phyloP scores from a whole-genome alignment of 2,329 filamentous ascomycete species.

The Ilyonectria sp. region DNA sequence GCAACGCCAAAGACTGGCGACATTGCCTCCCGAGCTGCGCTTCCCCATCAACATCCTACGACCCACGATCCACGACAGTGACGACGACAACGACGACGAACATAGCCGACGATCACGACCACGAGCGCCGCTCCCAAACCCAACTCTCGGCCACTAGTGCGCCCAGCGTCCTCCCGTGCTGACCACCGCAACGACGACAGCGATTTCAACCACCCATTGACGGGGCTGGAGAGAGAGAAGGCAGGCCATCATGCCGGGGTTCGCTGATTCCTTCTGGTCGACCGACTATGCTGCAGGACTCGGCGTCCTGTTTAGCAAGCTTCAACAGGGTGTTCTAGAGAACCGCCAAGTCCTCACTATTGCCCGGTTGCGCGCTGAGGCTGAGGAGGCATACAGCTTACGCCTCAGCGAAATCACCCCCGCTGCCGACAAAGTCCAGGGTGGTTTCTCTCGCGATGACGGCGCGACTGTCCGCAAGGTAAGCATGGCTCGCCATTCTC shows the following conservation, averaged over 20 bases:
- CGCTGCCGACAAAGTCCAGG: constrained; percentile 83
- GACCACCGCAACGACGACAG: constrained; percentile 28
- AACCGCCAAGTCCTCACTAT: constrained; percentile 95
- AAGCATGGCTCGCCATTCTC: constrained; percentile 36
- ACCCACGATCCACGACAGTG: constrained; percentile 29
- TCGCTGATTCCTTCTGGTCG: constrained; percentile 98
- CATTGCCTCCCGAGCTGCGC: constrained; percentile 12
- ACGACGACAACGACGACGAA: constrained; percentile 19
- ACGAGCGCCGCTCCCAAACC: constrained; percentile 27
- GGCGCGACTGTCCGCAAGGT: constrained; percentile 97
- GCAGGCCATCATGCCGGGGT: constrained; percentile 80
- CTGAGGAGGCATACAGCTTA: constrained; percentile 90
- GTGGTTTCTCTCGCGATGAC: constrained; percentile 92
- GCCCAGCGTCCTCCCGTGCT: constrained; percentile 22
- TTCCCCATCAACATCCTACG: constrained; percentile 33
- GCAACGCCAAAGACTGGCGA: constrained; percentile 33
- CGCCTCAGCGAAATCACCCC: constrained; percentile 86
- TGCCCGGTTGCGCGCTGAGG: constrained; percentile 94
- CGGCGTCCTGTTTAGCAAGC: constrained; percentile 94
- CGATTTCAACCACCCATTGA: constrained; percentile 33
- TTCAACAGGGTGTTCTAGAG: constrained; percentile 95
- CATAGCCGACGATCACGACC: constrained; percentile 28
- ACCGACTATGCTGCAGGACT: constrained; percentile 96
- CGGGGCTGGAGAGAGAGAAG: constrained; percentile 44
- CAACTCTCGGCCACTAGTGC: constrained; percentile 30